Base-by-base conservation (phyloP, 73 alveolate genomes). In the Paramecium caudatum region DNA sequence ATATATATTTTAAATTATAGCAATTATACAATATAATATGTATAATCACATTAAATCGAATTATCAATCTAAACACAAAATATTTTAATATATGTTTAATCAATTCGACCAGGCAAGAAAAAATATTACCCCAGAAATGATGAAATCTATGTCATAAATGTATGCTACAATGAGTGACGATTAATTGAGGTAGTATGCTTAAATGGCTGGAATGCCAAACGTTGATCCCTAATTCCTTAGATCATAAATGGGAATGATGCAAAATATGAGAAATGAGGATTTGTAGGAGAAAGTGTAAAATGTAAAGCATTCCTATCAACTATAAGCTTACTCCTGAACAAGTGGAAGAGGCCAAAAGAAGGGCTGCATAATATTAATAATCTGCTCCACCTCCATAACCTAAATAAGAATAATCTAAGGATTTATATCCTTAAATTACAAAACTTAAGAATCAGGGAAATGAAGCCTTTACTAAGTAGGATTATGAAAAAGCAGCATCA, bases 361-460 rank as follows among this genome's bases (percentile, higher is more conserved):
- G 69, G 21, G 23, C 32, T 17, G 21, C n/a, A 36, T 19, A 23
- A 4, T 80, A 41, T n/a, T 2, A 47, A 9, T 30, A 63, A 6
- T 19, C 69, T 19, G 2, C 63, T 37, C 27, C 47, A 61, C 34
- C 46, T 34, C 43, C 83, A 43, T 61, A 83, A 32, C 33, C 15
- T 55, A 32, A 55, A 32, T 37, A 50, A n/a, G 10, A 84, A 19
- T 17, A 61, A 19, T 15, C 61, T n/a, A 39, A 23, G 30, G 84
- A 86, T 12, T 63, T 65, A 49, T 63, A 33, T 13, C 93, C 93
- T 10, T 10, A 5, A 0, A 86, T 86, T 27, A 63, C 47, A 13
- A 62, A 36, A 61, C 36, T 86, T 13, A 86, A 86, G 32, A 63
- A 86, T 41, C 10, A 61, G 46, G 93, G 93, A 63, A 86, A 86